Base-by-base conservation (phyloP, 768 basidiomycete genomes). In the Obba rivulosa region DNA sequence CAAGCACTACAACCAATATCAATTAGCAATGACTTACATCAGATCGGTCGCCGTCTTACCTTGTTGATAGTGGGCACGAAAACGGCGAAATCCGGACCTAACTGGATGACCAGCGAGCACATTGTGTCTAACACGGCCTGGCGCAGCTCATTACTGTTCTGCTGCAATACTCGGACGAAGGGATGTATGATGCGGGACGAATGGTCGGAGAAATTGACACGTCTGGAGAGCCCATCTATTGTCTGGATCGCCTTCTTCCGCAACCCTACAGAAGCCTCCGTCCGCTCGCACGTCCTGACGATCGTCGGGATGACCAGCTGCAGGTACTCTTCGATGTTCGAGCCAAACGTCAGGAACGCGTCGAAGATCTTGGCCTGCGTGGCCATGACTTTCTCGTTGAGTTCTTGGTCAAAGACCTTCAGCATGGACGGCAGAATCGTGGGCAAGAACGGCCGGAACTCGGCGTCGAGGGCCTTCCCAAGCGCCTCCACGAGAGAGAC, bases 11-110 rank as follows among this genome's bases (percentile, higher is more conserved):
- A 25, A n/a, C 31, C 24, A 52, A 17, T 13, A 28, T 52, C 31
- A 46, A 53, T 38, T n/a, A 18, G 20, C 34, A 47, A 25, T 13
- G 9, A 25, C 34, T 5, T 2, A 16, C 42, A 22, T 16, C 14
- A 41, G 14, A 22, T 4, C 11, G 35, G 16, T 43, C 24, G 28
- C 34, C 20, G 18, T 55, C 71, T 42, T 55, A 89, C 94, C 77
- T 98, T 97, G 66, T 92, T 92, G 55, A 99, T 89, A 56, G 94
- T 94, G 0, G 96, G 93, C 31, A 98, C 89, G 58, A 98, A 99
- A 38, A 99, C 92, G 3, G 96, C 93, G 57, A 94, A 99, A 63
- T 98, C 95, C 0, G 94, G 85, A 1, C 94, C 94, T 45, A 99
- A 80, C 60, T 99, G 96, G 34, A 92, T 76, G 34, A 97, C 84